Evolutionary conservation across 108 stramenopile species (phyloP), one percentile per base, ranked within the genome.

Genomic region (Cyclostephanos invisitatus): DNA sequence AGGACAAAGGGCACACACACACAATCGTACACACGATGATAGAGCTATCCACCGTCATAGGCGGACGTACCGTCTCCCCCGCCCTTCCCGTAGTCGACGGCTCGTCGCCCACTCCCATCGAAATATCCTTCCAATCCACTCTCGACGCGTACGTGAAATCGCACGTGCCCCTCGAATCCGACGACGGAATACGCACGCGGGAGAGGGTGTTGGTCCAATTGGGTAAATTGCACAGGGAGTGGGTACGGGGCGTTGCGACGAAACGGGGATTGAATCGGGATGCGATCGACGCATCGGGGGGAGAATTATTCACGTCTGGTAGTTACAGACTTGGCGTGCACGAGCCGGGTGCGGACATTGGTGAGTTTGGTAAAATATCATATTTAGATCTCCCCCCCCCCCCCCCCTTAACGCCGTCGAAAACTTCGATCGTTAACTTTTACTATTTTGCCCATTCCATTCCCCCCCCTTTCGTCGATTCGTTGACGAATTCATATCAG

Each of bases 291-390:
- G 72, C 66, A 32, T 91, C 92, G 5, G 95, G 95, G 22, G 95
- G 95, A 25, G 83, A 89, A 65, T 71, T 96, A 56, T 93, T 90
- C 67, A 96, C 95, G 2, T 91, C 91, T 38, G 99, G 99, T 14
- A 92, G 90, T 44, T 98, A 98, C 79, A 86, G 97, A 37, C 75
- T 99, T 55, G 90, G 96, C 54, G 94, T 99, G 24, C 94, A 97
- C 67, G 97, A 97, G 80, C 96, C 97, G 0, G 97, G 98, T 9
- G 95, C 97, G 12, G 99, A 99, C 80, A 98, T 99, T 76, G 98
- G 72, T 73, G 51, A 24, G 72, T 63, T 38, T 25, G 14, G 11
- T 14, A 6, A 28, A 32, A 32, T 3, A 32, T 32, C 32, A 32
- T 32, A 32, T 32, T 2, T 32, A 32, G 2, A 32, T 32, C 4